Evolutionary conservation across 176 grass and related monocot genomes (phyloP).

Genomic region (Lolium perenne): DNA sequence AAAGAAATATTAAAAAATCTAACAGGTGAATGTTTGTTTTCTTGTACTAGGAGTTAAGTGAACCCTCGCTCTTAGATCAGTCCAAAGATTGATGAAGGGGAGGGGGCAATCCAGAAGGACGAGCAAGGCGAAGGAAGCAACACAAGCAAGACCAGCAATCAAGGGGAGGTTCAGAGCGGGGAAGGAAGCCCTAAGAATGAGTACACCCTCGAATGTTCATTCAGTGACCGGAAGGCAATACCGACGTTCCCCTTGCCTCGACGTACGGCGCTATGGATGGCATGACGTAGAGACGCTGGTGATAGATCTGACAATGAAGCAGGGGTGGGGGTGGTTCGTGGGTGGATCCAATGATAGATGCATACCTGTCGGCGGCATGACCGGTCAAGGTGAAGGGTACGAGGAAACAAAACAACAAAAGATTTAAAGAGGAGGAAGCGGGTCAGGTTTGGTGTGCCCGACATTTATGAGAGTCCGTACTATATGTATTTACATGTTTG

Average conservation of each 20-base stretch:
- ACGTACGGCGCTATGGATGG: background rate
- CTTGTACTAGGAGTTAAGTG: background rate
- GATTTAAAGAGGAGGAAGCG: too few relatives aligned
- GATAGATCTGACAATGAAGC: background rate
- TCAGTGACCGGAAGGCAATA: background rate
- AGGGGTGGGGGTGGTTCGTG: too few relatives aligned
- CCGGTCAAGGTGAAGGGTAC: background rate
- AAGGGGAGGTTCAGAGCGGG: background rate
- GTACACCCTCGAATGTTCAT: background rate
- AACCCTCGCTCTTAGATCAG: background rate
- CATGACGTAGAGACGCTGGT: background rate
- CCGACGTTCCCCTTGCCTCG: rapidly evolving
- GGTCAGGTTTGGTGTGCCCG: background rate
- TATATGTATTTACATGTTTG: background rate
- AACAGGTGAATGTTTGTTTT: background rate
- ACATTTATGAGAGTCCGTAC: background rate
- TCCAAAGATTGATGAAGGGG: background rate
- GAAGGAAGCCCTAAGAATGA: too few relatives aligned
- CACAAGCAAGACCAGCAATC: background rate
- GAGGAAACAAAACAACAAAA: background rate
- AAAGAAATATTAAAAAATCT: background rate
- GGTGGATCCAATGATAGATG: background rate
- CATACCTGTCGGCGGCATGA: background rate
- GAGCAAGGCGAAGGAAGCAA: background rate
- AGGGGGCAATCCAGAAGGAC: background rate